Evolutionary conservation across 257 asterid species (phyloP), one percentile per base, ranked within the genome.

Genomic region (Solanum lignicaule): DNA sequence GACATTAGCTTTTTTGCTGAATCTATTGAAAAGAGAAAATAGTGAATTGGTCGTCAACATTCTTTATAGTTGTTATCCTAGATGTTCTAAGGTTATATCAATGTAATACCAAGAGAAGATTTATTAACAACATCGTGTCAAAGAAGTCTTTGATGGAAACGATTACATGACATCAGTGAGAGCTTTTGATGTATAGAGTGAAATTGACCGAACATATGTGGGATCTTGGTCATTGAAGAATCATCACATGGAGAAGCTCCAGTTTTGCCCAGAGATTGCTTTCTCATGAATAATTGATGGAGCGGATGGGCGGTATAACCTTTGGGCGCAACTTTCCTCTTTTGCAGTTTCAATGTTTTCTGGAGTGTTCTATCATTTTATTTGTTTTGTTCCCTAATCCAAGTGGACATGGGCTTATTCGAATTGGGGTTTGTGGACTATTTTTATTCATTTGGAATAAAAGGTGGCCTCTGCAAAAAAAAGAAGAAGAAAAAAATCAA

Each of bases 301-400:
- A 55, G 10, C 65, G 0, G 65, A 6, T 6, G n/a, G 65, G 0
- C 2, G 10, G n/a, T 55, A 10, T 18, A 55, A 0, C 65, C 4
- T 55, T 2, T 55, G 9, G n/a, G 65, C 0, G n/a, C n/a, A 55
- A 6, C n/a, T 55, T 18, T 55, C 4, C n/a, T 2, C 4, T 18
- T 18, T 55, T 55, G 65, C n/a, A 18, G 8, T 52, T 52, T 52
- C 62, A 52, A 20, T 2, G 0, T 52, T 52, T 52, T 52, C n/a
- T 6, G n/a, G 0, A 18, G 65, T 55, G n/a, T 55, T 55, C 4
- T 0, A 0, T 55, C 65, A 55, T 55, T 18, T 18, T 55, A 55
- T 18, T 55, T 55, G 60, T 48, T 48, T 48, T 15, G 4, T 18
- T 55, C n/a, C 65, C 65, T 18, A 55, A 55, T 55, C 65, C 65